A percentile compares a stretch with the other conserved stretches of the same genome.
These are phyloP conservation scores for Moesziomyces sp. DNA, from an alignment of 1,284 basidiomycete genomes.

Conservation along the genomic window DNA sequence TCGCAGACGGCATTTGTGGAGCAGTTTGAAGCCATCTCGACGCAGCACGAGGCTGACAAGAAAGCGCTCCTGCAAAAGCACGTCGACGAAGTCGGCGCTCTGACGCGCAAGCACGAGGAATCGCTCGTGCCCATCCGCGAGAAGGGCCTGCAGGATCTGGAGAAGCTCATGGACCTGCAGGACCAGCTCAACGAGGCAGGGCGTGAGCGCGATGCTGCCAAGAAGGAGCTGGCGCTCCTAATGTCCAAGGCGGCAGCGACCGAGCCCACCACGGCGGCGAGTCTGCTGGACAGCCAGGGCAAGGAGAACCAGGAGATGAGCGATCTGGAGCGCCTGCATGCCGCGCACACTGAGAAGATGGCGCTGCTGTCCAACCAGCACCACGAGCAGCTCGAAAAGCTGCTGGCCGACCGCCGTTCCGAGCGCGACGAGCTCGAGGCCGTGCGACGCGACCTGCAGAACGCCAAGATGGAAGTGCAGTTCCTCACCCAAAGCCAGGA, in stretches of 20 bases:
- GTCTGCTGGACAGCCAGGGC: slow-evolving; percentile 25
- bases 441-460: slow-evolving; percentile 33
- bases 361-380: slow-evolving; percentile 34
- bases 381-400: slow-evolving; percentile 34
- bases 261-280: slow-evolving; percentile 22
- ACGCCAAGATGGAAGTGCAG: slow-evolving; percentile 43
- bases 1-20: slow-evolving; percentile 48
- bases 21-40: slow-evolving; percentile 41
- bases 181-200: slow-evolving; percentile 49
- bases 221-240: slow-evolving; percentile 24
- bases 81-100: slow-evolving; percentile 34
- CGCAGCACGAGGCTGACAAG: slow-evolving; percentile 34
- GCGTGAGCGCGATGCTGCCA: slow-evolving; percentile 42
- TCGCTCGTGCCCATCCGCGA: slow-evolving; percentile 30
- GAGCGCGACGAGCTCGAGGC: slow-evolving; percentile 31
- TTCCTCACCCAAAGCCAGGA: slow-evolving; percentile 39
- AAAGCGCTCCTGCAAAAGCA: slow-evolving; percentile 41
- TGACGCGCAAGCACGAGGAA: slow-evolving; percentile 30
- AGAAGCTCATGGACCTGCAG: slow-evolving; percentile 48
- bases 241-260: slow-evolving; percentile 32
- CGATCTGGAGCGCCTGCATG: slow-evolving; percentile 49
- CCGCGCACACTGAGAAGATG: slow-evolving; percentile 49
- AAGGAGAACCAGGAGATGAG: slow-evolving; percentile 39
- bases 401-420: slow-evolving; percentile 19
- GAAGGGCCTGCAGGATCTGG: slow-evolving; percentile 36